Base-by-base conservation (phyloP, 257 asterid genomes). In the Solanum peruvianum region DNA sequence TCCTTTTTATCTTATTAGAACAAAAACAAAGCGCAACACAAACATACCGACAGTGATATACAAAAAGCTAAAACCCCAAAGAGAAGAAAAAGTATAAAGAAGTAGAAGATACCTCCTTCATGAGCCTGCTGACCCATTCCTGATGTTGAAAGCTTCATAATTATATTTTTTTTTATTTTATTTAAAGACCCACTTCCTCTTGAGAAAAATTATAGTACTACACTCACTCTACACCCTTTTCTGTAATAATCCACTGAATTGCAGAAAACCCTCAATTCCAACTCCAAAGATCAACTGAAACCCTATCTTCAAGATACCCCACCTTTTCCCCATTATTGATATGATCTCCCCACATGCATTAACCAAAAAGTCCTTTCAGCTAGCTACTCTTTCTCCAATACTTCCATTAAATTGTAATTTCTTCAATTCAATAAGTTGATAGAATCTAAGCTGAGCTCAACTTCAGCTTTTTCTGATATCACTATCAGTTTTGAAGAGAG, bases 131-230 rank as follows among this genome's bases (percentile, higher is more conserved):
- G 94, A 92, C 94, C 89, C 92, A 91, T 87, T 78, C 94, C 91
- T 92, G 94, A 91, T 89, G 94, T 88, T 91, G 94, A 92, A 92
- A 92, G 92, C 93, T 92, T 92, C 94, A 92, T 92, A 67, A 33
- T 33, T 33, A 33, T 33, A 33, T 33, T 20, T 20, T 20, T 20
- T 29, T 29, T 6, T 20, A 56, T 56, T 6, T 49, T 49, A 58
- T 58, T 20, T 58, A 56, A 86, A 84, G 84, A 84, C 87, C 84
- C 83, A 86, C 86, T 71, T 88, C 72, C 85, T 33, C 45, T 82
- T 23, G 42, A 88, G 39, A 23, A 31, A 88, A 88, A 75, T n/a
- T 86, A 69, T 29, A 29, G 21, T 1, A 29, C 13, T 70, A 16
- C 6, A 85, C 83, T 70, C 25, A 85, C 83, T 70, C 25, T 31